These are phyloP conservation scores for Hypholoma sublateritium DNA, from an alignment of 768 basidiomycete species.

Conservation along the genomic window DNA sequence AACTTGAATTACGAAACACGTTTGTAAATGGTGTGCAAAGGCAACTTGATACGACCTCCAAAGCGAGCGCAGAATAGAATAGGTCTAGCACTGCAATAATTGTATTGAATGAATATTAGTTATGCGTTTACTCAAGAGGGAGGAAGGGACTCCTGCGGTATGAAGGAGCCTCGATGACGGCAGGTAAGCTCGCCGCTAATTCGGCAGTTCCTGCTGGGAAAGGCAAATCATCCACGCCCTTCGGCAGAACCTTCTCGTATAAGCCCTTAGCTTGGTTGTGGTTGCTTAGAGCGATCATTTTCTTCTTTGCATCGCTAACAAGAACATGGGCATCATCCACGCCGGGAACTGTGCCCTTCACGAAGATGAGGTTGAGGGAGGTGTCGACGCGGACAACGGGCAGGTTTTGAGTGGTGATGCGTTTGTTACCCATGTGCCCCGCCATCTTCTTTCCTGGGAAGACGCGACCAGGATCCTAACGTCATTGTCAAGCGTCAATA, in stretches of 20 bases:
- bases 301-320: constrained; percentile 89
- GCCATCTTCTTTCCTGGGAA: constrained; percentile 99
- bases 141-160: constrained; percentile 78
- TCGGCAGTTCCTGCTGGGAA: constrained; percentile 89
- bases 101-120: background rate
- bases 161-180: constrained; percentile 68
- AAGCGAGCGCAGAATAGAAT: background rate
- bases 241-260: constrained; percentile 77
- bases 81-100: background rate
- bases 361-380: constrained; percentile 82
- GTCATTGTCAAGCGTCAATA: background rate
- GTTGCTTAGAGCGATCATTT: constrained; percentile 57
- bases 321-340: constrained; percentile 85
- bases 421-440: constrained; percentile 85
- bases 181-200: constrained; percentile 65
- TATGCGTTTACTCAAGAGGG: constrained; percentile 53
- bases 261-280: constrained; percentile 70
- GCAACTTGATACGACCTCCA: no score
- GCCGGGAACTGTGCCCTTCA: constrained; percentile 91
- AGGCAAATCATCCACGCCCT: constrained; percentile 81
- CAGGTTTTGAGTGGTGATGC: constrained; percentile 85
- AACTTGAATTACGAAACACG: no score
- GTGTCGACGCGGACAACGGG: constrained; percentile 87
- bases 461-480: constrained; percentile 90
- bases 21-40: no score